Evolutionary conservation across 2,329 filamentous ascomycete genomes (phyloP).

Genomic region (Aspergillus novofumigatus): DNA sequence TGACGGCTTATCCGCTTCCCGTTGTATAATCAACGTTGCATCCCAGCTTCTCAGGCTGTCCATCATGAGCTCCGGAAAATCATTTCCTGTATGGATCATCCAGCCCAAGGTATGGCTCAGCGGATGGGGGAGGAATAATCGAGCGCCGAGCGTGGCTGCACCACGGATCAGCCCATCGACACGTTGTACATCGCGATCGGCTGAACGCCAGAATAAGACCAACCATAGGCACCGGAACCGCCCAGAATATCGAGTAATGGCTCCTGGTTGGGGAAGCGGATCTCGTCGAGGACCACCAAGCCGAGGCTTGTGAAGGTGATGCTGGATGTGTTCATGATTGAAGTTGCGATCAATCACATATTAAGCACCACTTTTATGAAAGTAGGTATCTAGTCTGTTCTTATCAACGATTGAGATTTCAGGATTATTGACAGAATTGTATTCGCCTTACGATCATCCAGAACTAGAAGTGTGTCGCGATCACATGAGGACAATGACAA

Average conservation of each 20-base stretch:
- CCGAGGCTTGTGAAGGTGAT: slow-evolving; percentile 31
- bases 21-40: slow-evolving; percentile 8
- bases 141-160: slow-evolving; percentile 23
- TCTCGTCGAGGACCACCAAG: slow-evolving; percentile 33
- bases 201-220: background rate
- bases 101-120: slow-evolving; percentile 17
- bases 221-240: slow-evolving; percentile 31
- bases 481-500: too few relatives aligned
- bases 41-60: slow-evolving; percentile 15
- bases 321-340: background rate
- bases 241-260: slow-evolving; percentile 27
- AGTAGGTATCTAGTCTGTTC: too few relatives aligned
- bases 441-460: too few relatives aligned
- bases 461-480: too few relatives aligned
- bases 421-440: too few relatives aligned
- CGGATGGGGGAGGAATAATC: slow-evolving; percentile 19
- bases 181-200: background rate
- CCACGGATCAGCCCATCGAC: background rate
- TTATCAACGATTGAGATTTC: too few relatives aligned
- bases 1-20: slow-evolving; percentile 9
- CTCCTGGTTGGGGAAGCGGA: slow-evolving; percentile 22
- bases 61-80: slow-evolving; percentile 17
- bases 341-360: too few relatives aligned
- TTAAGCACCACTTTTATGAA: too few relatives aligned
- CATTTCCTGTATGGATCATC: slow-evolving; percentile 20